phyloP scores from a whole-genome alignment of 306 rosid species.

The Prunus padus region DNA sequence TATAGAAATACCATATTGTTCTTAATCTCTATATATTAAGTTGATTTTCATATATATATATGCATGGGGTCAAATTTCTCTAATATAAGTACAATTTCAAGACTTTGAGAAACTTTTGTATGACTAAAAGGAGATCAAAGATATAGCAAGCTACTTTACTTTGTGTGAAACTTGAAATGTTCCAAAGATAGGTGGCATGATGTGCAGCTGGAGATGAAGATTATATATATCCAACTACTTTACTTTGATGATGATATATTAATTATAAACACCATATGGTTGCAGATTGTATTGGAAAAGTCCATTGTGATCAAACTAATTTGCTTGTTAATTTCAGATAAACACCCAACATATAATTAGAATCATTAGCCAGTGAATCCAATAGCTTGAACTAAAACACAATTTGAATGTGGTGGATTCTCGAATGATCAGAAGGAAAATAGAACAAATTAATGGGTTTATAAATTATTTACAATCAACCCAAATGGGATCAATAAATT shows the following conservation, averaged over 20 bases:
- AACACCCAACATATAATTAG: neutral
- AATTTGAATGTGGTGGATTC: neutral
- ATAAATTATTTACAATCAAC: conserved; percentile 31
- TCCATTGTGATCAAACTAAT: neutral
- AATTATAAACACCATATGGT: neutral
- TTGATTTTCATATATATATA: neutral
- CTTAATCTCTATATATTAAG: neutral
- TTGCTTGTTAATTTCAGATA: neutral
- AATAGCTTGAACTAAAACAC: neutral
- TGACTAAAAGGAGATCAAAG: too few species aligned
- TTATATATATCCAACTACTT: too few species aligned
- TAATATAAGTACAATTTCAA: neutral
- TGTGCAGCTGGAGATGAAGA: too few species aligned
- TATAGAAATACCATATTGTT: neutral
- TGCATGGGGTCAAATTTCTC: neutral
- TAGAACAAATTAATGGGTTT: conserved; percentile 15
- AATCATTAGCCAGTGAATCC: neutral
- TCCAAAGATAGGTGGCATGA: too few species aligned
- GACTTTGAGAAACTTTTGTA: too few species aligned
- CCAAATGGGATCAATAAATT: conserved; percentile 19
- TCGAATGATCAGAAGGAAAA: neutral
- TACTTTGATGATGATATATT: too few species aligned
- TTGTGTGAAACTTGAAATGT: too few species aligned
- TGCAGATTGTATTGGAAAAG: neutral
- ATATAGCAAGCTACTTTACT: too few species aligned